Percentiles rank a stretch among this genome's conserved stretches.
Evolutionary conservation across 768 basidiomycete species (phyloP).

Genomic region (Amanita molliuscula): DNA sequence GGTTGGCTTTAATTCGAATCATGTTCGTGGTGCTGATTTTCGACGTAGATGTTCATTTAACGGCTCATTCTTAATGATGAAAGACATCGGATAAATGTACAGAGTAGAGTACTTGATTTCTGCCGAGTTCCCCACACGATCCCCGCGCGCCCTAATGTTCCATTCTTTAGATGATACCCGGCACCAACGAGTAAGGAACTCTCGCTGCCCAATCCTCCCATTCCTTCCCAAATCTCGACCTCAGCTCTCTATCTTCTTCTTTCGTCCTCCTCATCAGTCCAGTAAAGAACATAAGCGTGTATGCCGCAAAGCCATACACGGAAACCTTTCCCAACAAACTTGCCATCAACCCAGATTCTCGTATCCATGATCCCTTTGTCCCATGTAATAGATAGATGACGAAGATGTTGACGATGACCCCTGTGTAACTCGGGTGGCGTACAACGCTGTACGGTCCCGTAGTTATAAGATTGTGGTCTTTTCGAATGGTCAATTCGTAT

Average conservation of each 20-base stretch:
- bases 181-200: slow-evolving; percentile 25
- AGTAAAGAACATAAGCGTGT: slow-evolving; percentile 16
- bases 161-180: slow-evolving; percentile 14
- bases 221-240: slow-evolving; percentile 20
- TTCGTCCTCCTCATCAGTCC: slow-evolving; percentile 16
- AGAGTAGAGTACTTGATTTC: too few species aligned
- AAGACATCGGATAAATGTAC: too few species aligned
- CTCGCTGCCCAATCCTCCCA: slow-evolving; percentile 20
- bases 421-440: slow-evolving; percentile 20
- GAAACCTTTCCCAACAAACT: slow-evolving; percentile 12
- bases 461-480: slow-evolving; percentile 17
- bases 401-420: slow-evolving; percentile 20
- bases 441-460: slow-evolving; percentile 18
- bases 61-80: too few species aligned
- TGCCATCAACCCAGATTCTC: slow-evolving; percentile 21
- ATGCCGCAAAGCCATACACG: slow-evolving; percentile 17
- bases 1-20: neutral
- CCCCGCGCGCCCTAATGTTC: too few species aligned
- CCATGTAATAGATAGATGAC: slow-evolving; percentile 16
- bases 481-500: slow-evolving; percentile 24
- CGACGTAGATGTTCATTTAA: too few species aligned
- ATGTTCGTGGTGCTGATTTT: too few species aligned
- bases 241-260: slow-evolving; percentile 25
- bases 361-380: slow-evolving; percentile 21
- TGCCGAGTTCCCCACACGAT: too few species aligned